phyloP scores from a whole-genome alignment of 441 rosid genomes.

The Pelargonium exstipulatum region DNA sequence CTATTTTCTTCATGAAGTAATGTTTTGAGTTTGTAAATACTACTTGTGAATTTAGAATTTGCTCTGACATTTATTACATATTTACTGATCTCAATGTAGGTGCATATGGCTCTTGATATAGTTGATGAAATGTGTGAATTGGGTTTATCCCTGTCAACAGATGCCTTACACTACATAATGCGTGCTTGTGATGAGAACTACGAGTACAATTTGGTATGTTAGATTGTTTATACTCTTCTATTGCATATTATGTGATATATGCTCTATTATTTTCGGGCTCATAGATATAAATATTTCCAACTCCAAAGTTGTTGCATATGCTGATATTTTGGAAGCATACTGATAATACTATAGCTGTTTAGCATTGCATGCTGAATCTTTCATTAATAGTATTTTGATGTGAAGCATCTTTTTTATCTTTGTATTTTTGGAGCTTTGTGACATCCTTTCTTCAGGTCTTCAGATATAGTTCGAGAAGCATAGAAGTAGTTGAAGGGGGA shows the following conservation, averaged over 20 bases:
- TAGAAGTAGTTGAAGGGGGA: neutral
- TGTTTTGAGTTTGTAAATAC: neutral
- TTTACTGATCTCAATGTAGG: conserved; percentile 40
- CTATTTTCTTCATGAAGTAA: conserved; percentile 2
- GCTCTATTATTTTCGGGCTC: neutral
- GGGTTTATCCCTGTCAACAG: conserved; percentile 42
- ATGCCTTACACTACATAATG: conserved; percentile 45
- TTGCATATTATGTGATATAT: neutral
- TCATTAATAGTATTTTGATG: neutral
- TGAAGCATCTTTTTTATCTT: neutral
- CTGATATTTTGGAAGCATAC: neutral
- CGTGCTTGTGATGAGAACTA: conserved; percentile 43
- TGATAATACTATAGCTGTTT: neutral
- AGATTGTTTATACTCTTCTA: neutral
- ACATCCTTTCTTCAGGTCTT: neutral
- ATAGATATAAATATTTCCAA: neutral
- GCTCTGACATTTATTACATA: conserved; percentile 12
- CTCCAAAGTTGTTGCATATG: neutral
- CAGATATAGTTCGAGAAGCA: neutral
- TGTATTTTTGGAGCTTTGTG: neutral
- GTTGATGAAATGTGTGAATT: conserved; percentile 54
- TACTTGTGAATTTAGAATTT: conserved; percentile 4
- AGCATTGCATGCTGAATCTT: neutral
- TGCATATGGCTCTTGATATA: conserved; percentile 61
- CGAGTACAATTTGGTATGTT: conserved; percentile 62